phyloP scores from a whole-genome alignment of 2,329 filamentous ascomycete species.

The Pezicula rhizophila region DNA sequence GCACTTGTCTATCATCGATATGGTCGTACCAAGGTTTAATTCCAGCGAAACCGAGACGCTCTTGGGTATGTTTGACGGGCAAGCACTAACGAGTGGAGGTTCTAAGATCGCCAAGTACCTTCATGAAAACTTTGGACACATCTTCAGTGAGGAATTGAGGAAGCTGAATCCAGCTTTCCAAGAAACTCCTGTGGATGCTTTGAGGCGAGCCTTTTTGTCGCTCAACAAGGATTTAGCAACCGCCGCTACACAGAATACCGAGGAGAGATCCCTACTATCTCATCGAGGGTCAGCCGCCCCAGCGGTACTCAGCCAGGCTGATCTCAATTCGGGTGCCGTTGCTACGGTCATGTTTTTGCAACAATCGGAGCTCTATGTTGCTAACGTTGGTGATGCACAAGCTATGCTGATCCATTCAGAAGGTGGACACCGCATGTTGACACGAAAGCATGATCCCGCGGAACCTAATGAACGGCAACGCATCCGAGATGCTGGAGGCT shows the following conservation, averaged over 20 bases:
- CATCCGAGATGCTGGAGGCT: slow-evolving; percentile 90
- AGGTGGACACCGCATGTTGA: slow-evolving; percentile 75
- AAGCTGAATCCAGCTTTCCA: slow-evolving; percentile 57
- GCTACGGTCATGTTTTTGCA: slow-evolving; percentile 88
- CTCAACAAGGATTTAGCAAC: slow-evolving; percentile 93
- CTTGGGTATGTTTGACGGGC: slow-evolving; percentile 92
- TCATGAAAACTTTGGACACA: slow-evolving; percentile 88
- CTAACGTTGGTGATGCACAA: slow-evolving; percentile 92
- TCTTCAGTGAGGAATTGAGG: slow-evolving; percentile 78
- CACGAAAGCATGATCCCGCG: slow-evolving; percentile 87
- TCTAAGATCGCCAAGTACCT: slow-evolving; percentile 95
- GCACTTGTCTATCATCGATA: slow-evolving; percentile 89
- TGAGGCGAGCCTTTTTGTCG: slow-evolving; percentile 78
- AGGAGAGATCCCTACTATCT: slow-evolving; percentile 60
- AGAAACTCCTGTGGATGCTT: slow-evolving; percentile 76
- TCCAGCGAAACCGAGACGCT: slow-evolving; percentile 85
- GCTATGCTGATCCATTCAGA: slow-evolving; percentile 92
- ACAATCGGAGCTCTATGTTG: slow-evolving; percentile 84
- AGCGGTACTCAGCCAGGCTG: slow-evolving; percentile 79
- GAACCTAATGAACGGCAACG: slow-evolving; percentile 77
- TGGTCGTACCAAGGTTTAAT: slow-evolving; percentile 89
- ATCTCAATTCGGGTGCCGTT: slow-evolving; percentile 83
- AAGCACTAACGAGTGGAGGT: slow-evolving; percentile 79
- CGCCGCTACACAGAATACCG: slow-evolving; percentile 71
- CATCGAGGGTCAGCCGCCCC: slow-evolving; percentile 68